Evolutionary conservation across 495 filamentous ascomycete species (phyloP).

Genomic region (Penicillium antarcticum): DNA sequence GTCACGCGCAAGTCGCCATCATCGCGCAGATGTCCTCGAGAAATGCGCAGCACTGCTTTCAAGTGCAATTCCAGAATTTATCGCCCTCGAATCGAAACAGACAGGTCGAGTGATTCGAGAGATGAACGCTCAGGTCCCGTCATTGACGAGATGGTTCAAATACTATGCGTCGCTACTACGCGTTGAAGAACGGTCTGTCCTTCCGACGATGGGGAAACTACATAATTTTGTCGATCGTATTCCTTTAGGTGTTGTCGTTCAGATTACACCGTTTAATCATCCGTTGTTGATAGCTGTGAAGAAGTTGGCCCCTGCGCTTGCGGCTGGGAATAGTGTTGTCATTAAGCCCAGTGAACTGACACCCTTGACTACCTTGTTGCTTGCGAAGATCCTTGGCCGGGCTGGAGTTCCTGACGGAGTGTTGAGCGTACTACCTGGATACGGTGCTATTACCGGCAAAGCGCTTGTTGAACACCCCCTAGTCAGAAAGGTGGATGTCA

Average conservation of each 20-base stretch:
- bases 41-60: slow-evolving; percentile 51
- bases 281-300: slow-evolving; percentile 62
- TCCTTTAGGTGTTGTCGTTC: slow-evolving; percentile 60
- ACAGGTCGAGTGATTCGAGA: slow-evolving; percentile 62
- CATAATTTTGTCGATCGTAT: slow-evolving; percentile 59
- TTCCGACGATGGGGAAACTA: slow-evolving; percentile 57
- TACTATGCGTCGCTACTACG: slow-evolving; percentile 60
- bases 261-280: slow-evolving; percentile 66
- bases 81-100: slow-evolving; percentile 56
- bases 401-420: slow-evolving; percentile 57
- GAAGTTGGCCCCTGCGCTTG: slow-evolving; percentile 59
- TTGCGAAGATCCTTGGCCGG: slow-evolving; percentile 49
- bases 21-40: slow-evolving; percentile 55
- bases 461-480: slow-evolving; percentile 49
- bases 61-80: slow-evolving; percentile 45
- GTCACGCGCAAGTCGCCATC: slow-evolving; percentile 51
- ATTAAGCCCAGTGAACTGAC: slow-evolving; percentile 61
- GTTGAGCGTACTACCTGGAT: slow-evolving; percentile 55
- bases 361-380: slow-evolving; percentile 52
- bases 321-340: slow-evolving; percentile 60
- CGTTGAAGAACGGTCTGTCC: slow-evolving; percentile 56
- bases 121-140: slow-evolving; percentile 62
- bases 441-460: slow-evolving; percentile 50
- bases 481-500: slow-evolving; percentile 61
- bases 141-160: slow-evolving; percentile 60